A percentile compares a stretch with the other conserved stretches of the same genome.
These are phyloP conservation scores for Stipa capillata DNA, from an alignment of 176 grass and related monocot genomes.

Conservation along the genomic window DNA sequence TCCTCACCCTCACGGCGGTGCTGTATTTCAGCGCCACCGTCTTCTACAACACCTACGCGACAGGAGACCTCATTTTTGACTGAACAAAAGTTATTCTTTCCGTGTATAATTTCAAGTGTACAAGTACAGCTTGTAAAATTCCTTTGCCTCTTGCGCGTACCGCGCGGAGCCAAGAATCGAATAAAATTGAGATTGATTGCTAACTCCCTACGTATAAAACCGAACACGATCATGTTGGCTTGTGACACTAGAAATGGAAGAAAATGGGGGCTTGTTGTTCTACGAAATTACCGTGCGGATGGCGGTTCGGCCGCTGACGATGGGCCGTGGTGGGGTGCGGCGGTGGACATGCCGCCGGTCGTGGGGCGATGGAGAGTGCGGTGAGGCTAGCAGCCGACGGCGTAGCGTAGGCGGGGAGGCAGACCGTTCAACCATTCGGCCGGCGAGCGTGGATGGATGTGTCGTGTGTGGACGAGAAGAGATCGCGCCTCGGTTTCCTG, in stretches of 20 bases:
- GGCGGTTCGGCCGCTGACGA: too few species aligned
- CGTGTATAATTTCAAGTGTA: constrained; percentile 8
- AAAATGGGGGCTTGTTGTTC: background rate
- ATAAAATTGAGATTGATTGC: background rate
- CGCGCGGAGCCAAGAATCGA: background rate
- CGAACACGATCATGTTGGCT: background rate
- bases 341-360: background rate
- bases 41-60: constrained; percentile 73
- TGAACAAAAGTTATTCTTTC: constrained; percentile 29
- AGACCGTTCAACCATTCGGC: background rate
- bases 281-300: background rate
- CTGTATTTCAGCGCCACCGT: constrained; percentile 72
- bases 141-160: background rate
- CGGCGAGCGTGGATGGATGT: too few species aligned
- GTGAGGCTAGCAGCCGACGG: background rate
- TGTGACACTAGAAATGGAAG: background rate
- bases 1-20: constrained; percentile 79
- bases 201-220: background rate
- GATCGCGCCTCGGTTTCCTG: background rate
- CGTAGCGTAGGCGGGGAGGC: too few species aligned
- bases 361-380: background rate
- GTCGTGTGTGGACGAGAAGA: background rate
- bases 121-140: background rate
- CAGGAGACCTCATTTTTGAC: constrained; percentile 71
- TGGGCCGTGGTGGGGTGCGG: too few species aligned